Percentiles rank a stretch among this genome's conserved stretches.
Evolutionary conservation across 495 filamentous ascomycete species (phyloP).

Genomic region (Halenospora varia): DNA sequence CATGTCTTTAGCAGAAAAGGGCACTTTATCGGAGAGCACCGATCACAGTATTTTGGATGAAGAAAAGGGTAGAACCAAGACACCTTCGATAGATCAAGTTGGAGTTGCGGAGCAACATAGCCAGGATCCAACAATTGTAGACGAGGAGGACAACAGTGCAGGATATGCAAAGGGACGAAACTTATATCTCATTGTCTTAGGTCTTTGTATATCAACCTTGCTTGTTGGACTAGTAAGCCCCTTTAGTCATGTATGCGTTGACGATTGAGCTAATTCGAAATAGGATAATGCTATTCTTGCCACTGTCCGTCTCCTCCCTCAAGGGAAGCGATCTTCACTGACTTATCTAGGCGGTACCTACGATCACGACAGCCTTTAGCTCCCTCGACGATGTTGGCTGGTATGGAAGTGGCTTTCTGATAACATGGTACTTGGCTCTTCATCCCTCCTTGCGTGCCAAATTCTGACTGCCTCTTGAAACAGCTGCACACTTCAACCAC

Average conservation of each 20-base stretch:
- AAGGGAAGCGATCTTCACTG: not conserved
- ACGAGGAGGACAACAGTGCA: constrained; percentile 9
- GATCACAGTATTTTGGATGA: too few relatives aligned
- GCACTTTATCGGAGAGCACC: too few relatives aligned
- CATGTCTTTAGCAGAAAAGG: too few relatives aligned
- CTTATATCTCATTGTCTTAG: constrained; percentile 10
- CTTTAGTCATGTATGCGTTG: too few relatives aligned
- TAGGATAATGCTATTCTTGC: constrained; percentile 18
- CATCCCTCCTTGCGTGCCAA: not conserved
- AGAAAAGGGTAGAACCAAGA: too few relatives aligned
- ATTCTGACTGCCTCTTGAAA: not conserved
- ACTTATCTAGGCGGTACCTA: constrained; percentile 37
- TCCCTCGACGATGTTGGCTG: constrained; percentile 41
- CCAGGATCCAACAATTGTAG: not conserved
- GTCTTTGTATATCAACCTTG: constrained; percentile 12
- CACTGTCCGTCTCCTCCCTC: constrained; percentile 2
- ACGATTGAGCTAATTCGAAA: not conserved
- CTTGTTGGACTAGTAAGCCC: constrained; percentile 15
- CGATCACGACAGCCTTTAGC: constrained; percentile 48
- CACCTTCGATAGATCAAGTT: not conserved
- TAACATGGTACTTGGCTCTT: constrained; percentile 31
- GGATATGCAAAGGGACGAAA: constrained; percentile 8
- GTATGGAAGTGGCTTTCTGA: constrained; percentile 56
- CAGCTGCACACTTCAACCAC: constrained; percentile 41
- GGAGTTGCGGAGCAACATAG: not conserved